phyloP scores from a whole-genome alignment of 176 grass and related monocot genomes.

The barley (Hordeum vulgare) region MorexV3_pseudomolecules_assembly NC_058520.1:499550714-499551213 shows the following conservation, averaged over 20 bases:
- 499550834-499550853: background rate
- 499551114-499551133: background rate
- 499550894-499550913: too few relatives aligned
- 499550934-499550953: too few relatives aligned
- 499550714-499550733: background rate
- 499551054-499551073: background rate
- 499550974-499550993: too few relatives aligned
- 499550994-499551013: too few relatives aligned
- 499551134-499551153: conserved; percentile 36
- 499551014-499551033: background rate
- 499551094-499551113: background rate
- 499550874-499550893: too few relatives aligned
- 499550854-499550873: too few relatives aligned
- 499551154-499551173: conserved; percentile 28
- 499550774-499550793: background rate
- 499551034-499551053: background rate
- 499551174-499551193: background rate
- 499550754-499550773: background rate
- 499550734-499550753: conserved; percentile 16
- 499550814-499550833: background rate
- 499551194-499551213: background rate
- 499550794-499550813: background rate
- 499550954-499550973: too few relatives aligned
- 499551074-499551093: background rate
- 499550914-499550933: too few relatives aligned